phyloP scores from a whole-genome alignment of 202 grass and related monocot species.

The Hordeum pubiflorum region DNA sequence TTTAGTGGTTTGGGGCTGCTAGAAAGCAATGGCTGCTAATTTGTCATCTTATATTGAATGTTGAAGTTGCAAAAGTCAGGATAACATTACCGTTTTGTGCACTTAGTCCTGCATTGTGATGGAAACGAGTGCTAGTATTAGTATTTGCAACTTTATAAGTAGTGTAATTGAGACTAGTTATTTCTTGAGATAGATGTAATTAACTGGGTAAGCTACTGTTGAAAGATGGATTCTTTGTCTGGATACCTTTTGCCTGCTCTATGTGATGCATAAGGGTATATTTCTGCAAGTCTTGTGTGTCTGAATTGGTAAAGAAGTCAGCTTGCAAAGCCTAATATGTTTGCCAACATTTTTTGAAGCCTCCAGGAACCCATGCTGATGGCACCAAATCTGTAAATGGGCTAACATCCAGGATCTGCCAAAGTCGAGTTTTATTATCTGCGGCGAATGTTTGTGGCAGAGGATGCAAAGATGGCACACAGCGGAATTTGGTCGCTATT shows the following conservation, averaged over 20 bases:
- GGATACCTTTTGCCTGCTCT: background rate
- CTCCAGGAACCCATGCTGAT: conserved; percentile 1
- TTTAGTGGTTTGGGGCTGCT: background rate
- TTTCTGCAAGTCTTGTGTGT: background rate
- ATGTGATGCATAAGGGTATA: conserved; percentile 9
- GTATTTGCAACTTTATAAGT: background rate
- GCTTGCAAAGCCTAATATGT: background rate
- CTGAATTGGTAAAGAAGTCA: conserved; percentile 19
- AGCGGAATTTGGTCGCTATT: background rate
- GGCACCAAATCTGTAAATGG: conserved; percentile 10
- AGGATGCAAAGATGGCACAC: background rate
- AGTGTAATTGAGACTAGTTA: background rate
- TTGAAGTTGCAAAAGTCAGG: background rate
- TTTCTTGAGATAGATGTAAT: background rate
- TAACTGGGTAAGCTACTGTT: background rate
- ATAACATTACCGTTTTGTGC: background rate
- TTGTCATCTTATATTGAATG: background rate
- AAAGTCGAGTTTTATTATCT: background rate
- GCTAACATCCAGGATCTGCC: background rate
- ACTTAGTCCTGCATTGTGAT: background rate
- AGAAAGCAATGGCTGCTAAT: background rate
- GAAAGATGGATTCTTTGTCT: conserved; percentile 4
- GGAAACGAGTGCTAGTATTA: background rate
- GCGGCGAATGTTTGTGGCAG: background rate
- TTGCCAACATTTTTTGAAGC: conserved; percentile 21